A percentile compares a stretch with the other conserved stretches of the same genome.
phyloP scores from a whole-genome alignment of 257 asterid species.

The Solanum bulbocastanum region DNA sequence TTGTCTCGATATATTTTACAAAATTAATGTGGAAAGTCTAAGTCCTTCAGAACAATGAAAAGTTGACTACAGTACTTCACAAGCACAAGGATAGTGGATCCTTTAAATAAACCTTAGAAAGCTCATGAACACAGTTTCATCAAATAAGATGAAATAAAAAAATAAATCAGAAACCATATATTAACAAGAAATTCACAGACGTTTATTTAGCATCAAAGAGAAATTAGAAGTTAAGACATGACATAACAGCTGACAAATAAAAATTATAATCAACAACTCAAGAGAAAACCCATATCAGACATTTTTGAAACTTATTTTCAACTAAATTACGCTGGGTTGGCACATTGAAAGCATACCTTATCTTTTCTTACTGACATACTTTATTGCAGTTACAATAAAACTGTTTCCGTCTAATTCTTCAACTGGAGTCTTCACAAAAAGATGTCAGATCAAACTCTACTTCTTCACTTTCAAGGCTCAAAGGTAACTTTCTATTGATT shows the following conservation, averaged over 20 bases:
- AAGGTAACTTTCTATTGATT: neutral
- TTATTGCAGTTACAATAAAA: neutral
- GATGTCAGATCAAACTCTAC: neutral
- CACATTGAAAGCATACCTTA: neutral
- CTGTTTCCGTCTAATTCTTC: neutral
- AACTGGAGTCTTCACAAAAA: neutral
- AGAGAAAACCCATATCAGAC: neutral
- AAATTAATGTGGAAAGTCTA: neutral
- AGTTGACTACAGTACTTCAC: neutral
- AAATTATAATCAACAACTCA: neutral
- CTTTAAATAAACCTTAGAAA: neutral
- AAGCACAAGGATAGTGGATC: neutral
- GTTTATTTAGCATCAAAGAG: neutral
- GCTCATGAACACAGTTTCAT: neutral
- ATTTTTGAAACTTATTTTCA: neutral
- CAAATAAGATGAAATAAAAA: neutral
- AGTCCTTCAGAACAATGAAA: neutral
- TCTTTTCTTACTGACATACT: neutral
- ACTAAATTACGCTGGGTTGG: neutral
- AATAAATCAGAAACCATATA: neutral
- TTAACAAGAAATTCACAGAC: neutral
- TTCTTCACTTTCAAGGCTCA: neutral
- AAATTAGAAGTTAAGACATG: neutral
- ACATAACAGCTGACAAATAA: neutral
- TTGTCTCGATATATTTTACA: neutral